These are phyloP conservation scores for Schwanniomyces sp. DNA, from an alignment of 805 yeast genomes.

Conservation along the genomic window DNA sequence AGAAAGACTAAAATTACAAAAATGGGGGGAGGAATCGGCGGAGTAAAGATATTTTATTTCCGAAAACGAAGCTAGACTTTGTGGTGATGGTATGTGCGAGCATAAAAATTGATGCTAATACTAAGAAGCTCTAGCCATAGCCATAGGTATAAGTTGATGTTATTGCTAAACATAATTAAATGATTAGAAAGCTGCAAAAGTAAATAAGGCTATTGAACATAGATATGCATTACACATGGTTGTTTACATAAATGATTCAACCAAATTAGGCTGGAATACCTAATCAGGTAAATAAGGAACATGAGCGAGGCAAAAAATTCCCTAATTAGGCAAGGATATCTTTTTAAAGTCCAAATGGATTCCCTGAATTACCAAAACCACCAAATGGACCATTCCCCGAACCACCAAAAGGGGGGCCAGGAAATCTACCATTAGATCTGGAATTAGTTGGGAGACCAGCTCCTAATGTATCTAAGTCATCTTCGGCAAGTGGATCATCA, in stretches of 20 bases:
- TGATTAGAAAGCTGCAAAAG: background rate
- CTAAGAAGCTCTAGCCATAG: too few relatives aligned
- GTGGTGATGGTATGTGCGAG: background rate
- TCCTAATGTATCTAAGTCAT: constrained; percentile 44
- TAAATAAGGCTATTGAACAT: background rate
- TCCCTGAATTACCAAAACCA: background rate
- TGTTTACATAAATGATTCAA: background rate
- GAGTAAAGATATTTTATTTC: too few relatives aligned
- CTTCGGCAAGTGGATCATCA: constrained; percentile 51
- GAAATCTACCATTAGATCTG: constrained; percentile 16
- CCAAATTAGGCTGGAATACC: background rate
- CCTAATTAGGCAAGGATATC: background rate
- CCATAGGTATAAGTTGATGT: too few relatives aligned
- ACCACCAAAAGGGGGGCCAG: background rate
- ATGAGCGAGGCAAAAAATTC: background rate
- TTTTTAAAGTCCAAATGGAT: background rate
- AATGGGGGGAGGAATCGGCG: too few relatives aligned
- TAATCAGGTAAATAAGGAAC: background rate
- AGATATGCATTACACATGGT: background rate
- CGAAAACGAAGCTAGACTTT: background rate
- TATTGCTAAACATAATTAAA: too few relatives aligned
- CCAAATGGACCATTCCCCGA: background rate
- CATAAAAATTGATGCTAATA: background rate
- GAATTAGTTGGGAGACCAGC: constrained; percentile 45
- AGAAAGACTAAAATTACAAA: too few relatives aligned